Evolutionary conservation across 1,284 basidiomycete genomes (phyloP), one percentile per base, ranked within the genome.

Genomic region (Athelia psychrophila): DNA sequence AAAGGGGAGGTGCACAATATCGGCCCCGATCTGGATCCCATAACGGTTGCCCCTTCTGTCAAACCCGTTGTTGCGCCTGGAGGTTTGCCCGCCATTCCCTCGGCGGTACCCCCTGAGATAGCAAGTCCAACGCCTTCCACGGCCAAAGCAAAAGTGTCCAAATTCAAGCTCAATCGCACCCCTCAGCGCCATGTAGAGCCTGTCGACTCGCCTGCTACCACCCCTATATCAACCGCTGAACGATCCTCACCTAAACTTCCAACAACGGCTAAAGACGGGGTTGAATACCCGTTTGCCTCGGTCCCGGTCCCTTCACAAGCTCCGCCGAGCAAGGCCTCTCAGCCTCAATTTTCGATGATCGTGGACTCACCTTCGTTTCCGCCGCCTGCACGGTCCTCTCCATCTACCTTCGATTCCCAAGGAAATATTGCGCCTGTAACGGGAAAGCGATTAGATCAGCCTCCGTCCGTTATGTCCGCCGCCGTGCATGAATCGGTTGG

Each of bases 1-100:
- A 76, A 73, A 52, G 84, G 83, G 24, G 74, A 80, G 47, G 68
- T 85, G 9, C 77, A 79, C 40, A 88, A 89, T 58, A 61, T 76
- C 10, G 84, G 84, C 9, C 76, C 79, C 5, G 65, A 74, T 54
- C 67, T 52, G 56, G n/a, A n/a, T n/a, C 59, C 47, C 23, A 51
- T 36, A 40, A 48, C 44, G 19, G 27, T 19, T 5, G 4, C 24
- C 27, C 13, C 3, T 24, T 30, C 30, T 45, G 27, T 20, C 44
- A 30, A 6, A 50, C 30, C 19, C 35, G 32, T 47, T 44, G 49
- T 60, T 18, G 45, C 65, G 19, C 59, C 64, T 47, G 49, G 6
- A n/a, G 6, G 8, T n/a, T 16, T 5, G 38, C 16, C 38, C n/a
- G 6, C 38, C 20, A 42, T 6, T 13, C 5, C 13, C 27, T 13